phyloP scores from a whole-genome alignment of 2,329 filamentous ascomycete genomes.

The Monilinia aucupariae region DNA sequence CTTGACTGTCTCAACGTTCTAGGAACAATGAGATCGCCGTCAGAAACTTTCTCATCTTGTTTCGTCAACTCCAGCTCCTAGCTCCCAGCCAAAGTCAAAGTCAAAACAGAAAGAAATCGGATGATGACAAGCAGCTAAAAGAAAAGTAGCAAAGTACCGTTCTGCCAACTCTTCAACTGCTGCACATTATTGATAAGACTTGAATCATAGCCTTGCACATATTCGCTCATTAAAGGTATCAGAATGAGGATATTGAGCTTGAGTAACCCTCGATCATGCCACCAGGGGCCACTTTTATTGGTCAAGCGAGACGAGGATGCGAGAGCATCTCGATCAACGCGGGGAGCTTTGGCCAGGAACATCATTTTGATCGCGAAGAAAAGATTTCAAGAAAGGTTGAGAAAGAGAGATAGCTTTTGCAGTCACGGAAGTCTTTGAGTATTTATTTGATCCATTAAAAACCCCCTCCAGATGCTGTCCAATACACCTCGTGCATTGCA shows the following conservation, averaged over 20 bases:
- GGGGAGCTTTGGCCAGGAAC: background rate
- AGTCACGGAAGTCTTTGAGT: background rate
- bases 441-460: background rate
- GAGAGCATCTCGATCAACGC: background rate
- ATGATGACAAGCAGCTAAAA: background rate
- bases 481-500: background rate
- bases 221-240: conserved; percentile 25
- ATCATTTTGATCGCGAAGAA: background rate
- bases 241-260: conserved; percentile 22
- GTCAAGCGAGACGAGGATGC: conserved; percentile 15
- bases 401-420: background rate
- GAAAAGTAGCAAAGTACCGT: conserved; percentile 13
- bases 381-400: background rate
- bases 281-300: conserved; percentile 22
- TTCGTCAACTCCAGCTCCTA: no score
- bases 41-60: no score
- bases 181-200: conserved; percentile 24
- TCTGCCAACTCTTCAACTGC: conserved; percentile 21
- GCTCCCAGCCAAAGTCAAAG: no score
- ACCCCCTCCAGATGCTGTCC: background rate
- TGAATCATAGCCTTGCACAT: conserved; percentile 23
- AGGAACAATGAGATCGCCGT: background rate
- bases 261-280: conserved; percentile 20
- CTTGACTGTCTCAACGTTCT: background rate
- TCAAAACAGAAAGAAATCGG: background rate